These are phyloP conservation scores for Sequoia sempervirens DNA, from an alignment of 75 land plant species.

Conservation along the genomic window DNA sequence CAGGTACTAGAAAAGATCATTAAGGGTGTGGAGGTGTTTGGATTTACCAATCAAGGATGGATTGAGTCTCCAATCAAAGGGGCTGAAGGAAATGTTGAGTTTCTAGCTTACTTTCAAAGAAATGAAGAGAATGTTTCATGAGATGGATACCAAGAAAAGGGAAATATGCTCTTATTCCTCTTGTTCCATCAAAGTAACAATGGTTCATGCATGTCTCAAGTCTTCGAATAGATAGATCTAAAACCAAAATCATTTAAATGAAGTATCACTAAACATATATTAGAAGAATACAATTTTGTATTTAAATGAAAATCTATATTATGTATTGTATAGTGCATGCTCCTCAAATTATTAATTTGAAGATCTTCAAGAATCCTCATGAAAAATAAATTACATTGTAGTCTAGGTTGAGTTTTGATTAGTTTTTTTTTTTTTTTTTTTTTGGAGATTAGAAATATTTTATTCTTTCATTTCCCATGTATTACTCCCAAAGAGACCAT, in stretches of 20 bases:
- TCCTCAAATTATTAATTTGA: not conserved
- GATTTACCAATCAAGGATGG: constrained; percentile 86
- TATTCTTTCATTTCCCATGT: not conserved
- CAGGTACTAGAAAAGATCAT: constrained; percentile 85
- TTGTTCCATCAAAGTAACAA: not conserved
- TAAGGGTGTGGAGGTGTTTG: constrained; percentile 73
- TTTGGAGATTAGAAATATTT: not conserved
- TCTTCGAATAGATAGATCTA: not conserved
- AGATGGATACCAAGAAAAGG: not conserved
- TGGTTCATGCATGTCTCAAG: not conserved
- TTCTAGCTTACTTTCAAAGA: constrained; percentile 72
- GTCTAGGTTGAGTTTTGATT: not conserved
- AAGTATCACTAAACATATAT: not conserved
- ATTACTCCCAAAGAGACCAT: not conserved
- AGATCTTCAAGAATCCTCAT: not conserved
- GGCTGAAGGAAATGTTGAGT: constrained; percentile 91
- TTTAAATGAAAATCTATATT: not conserved
- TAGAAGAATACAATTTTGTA: not conserved
- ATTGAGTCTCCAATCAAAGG: constrained; percentile 93
- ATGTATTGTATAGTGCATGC: not conserved
- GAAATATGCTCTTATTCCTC: not conserved
- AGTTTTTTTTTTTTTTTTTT: not conserved
- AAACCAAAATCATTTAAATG: not conserved
- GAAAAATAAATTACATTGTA: not conserved
- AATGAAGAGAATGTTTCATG: constrained; percentile 5